phyloP scores from a whole-genome alignment of 768 basidiomycete genomes.

The Serendipita sp. region DNA sequence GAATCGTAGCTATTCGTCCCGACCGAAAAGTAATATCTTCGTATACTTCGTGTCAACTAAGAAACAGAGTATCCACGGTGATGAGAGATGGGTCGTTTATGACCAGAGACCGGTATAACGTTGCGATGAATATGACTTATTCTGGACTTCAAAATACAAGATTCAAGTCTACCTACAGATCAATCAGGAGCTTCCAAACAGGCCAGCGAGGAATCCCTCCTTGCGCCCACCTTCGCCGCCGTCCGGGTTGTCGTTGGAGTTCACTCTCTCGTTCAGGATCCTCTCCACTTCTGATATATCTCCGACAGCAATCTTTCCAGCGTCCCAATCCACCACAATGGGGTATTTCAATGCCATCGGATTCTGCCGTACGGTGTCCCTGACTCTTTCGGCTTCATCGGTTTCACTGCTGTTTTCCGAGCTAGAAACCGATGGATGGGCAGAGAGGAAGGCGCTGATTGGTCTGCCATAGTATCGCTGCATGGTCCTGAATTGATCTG shows the following conservation, averaged over 20 bases:
- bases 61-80: too few species aligned
- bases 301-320: conserved; percentile 3
- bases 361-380: background rate
- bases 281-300: background rate
- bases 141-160: too few species aligned
- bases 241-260: background rate
- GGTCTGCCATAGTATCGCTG: conserved; percentile 5
- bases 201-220: background rate
- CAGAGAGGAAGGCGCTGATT: background rate
- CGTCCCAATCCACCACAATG: conserved; percentile 4
- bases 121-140: too few species aligned
- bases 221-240: background rate
- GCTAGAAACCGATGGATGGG: background rate
- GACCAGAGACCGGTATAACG: too few species aligned
- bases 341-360: conserved; percentile 5
- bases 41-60: too few species aligned
- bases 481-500: conserved; percentile 2
- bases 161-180: background rate
- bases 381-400: background rate
- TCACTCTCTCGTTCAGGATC: background rate
- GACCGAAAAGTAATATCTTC: too few species aligned
- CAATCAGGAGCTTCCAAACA: conserved; percentile 2
- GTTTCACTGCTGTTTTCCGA: background rate
- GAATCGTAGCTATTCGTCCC: too few species aligned
- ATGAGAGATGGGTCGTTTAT: too few species aligned